These are phyloP conservation scores for Geum urbanum DNA, from an alignment of 306 rosid species.

Conservation along the genomic window DNA sequence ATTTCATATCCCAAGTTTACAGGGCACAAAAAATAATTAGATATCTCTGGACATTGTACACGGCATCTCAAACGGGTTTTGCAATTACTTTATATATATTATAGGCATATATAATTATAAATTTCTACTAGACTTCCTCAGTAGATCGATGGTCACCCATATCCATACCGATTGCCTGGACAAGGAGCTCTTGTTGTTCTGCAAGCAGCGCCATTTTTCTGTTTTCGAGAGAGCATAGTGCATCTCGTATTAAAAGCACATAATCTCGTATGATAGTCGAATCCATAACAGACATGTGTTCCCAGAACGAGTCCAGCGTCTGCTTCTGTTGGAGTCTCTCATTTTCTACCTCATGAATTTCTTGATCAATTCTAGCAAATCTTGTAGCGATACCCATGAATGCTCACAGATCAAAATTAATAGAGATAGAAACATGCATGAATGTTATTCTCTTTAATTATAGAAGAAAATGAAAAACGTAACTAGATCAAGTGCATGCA, in stretches of 20 bases:
- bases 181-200: conserved; percentile 8
- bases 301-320: conserved; percentile 9
- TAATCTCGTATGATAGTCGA: not conserved
- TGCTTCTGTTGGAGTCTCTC: not conserved
- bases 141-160: not conserved
- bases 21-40: too few relatives aligned
- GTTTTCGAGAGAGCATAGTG: not conserved
- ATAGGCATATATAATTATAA: not conserved
- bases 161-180: not conserved
- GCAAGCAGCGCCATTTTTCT: not conserved
- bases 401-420: not conserved
- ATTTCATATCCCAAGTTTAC: too few relatives aligned
- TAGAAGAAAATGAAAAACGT: not conserved
- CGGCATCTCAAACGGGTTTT: too few relatives aligned
- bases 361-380: conserved; percentile 7
- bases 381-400: conserved; percentile 1
- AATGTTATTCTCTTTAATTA: not conserved
- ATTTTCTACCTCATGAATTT: not conserved
- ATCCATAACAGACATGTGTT: not conserved
- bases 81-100: too few relatives aligned
- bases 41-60: too few relatives aligned
- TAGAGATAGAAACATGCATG: not conserved
- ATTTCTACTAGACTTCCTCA: not conserved
- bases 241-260: not conserved
- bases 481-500: not conserved